Conservation (phyloP, 1,284 basidiomycete genomes). For the Vanrija humicola region DNA sequence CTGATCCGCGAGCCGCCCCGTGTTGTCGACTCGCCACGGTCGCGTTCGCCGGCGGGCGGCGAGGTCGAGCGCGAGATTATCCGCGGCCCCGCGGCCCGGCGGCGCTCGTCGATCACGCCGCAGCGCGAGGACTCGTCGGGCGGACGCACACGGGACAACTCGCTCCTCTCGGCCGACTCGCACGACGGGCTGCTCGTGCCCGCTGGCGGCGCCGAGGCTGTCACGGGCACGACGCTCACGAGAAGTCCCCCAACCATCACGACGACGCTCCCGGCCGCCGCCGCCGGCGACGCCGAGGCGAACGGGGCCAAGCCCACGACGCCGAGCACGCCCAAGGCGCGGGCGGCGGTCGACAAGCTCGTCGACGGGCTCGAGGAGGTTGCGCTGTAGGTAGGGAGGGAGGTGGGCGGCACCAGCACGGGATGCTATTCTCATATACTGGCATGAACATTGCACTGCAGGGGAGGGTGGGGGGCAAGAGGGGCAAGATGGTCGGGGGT, state of each 20-base stretch:
- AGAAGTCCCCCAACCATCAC: background rate
- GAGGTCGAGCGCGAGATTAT: constrained; percentile 7
- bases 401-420: background rate
- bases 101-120: background rate
- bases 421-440: no score
- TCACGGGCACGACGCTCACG: background rate
- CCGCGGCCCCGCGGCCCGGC: constrained; percentile 6
- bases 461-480: no score
- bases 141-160: constrained; percentile 5
- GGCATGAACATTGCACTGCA: no score
- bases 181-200: constrained; percentile 27
- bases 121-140: background rate
- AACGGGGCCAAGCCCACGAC: background rate
- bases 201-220: background rate
- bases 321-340: background rate
- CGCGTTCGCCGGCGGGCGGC: constrained; percentile 1
- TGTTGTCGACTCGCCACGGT: constrained; percentile 14
- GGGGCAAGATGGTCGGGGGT: no score
- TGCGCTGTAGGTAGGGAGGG: background rate
- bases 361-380: constrained; percentile 11
- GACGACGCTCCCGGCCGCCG: no score
- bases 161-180: constrained; percentile 21
- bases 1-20: constrained; percentile 31
- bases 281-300: background rate
- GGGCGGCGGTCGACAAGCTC: background rate